Conservation (phyloP, 2,329 filamentous ascomycete species). For the Cercospora sesami region DNA sequence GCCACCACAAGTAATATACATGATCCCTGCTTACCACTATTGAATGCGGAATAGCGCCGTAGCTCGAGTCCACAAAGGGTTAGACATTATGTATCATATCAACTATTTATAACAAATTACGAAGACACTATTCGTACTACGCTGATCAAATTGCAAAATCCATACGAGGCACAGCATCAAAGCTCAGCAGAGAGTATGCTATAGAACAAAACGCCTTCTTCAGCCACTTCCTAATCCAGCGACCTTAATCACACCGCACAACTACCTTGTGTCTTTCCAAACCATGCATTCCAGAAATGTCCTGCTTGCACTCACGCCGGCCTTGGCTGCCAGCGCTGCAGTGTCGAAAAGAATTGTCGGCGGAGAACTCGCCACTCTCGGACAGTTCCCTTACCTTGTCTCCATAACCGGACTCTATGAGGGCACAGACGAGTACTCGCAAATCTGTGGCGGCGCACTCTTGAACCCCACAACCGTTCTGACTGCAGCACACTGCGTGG, state of each 20-base stretch:
- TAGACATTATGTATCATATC: not conserved
- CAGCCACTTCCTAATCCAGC: not conserved
- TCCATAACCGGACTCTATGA: not conserved
- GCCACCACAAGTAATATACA: too few relatives aligned
- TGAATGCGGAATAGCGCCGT: not conserved
- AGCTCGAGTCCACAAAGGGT: not conserved
- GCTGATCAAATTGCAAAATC: not conserved
- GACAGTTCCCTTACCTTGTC: not conserved
- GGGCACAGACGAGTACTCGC: not conserved
- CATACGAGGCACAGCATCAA: not conserved
- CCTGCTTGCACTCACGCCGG: not conserved
- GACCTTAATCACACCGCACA: too few relatives aligned
- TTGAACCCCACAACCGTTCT: not conserved
- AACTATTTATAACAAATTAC: not conserved
- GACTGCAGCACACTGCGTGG: not conserved
- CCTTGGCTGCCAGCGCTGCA: not conserved
- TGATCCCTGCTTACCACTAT: not conserved
- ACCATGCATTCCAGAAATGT: not conserved
- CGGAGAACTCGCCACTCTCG: not conserved
- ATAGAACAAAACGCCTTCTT: not conserved
- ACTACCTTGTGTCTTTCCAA: too few relatives aligned
- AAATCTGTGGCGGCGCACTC: not conserved
- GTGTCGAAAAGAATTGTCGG: not conserved
- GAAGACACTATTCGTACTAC: not conserved
- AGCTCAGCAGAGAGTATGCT: not conserved